A percentile compares a stretch with the other conserved stretches of the same genome.
These are phyloP conservation scores for Trypanosoma avium DNA, from an alignment of 208 protist genomes.

Conservation along the genomic window DNA sequence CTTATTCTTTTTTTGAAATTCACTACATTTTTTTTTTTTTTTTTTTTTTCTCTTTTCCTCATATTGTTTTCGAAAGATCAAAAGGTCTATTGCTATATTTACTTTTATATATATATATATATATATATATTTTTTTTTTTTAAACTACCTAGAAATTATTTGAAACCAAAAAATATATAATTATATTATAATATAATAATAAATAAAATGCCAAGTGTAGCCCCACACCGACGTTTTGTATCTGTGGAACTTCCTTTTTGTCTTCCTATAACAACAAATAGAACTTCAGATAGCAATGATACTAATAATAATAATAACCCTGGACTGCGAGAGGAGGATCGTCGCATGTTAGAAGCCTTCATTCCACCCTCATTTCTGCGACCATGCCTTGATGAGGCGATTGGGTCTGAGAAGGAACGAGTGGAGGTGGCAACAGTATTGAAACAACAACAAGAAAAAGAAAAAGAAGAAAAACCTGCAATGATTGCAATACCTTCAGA, in stretches of 20 bases:
- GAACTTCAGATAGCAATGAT: too few species aligned
- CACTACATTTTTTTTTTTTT: conserved; percentile 17
- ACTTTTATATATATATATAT: background rate
- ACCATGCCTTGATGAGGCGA: conserved; percentile 35
- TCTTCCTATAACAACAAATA: conserved; percentile 25
- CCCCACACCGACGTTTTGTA: conserved; percentile 50
- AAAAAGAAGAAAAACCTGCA: background rate
- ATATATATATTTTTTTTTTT: background rate
- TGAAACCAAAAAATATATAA: too few species aligned
- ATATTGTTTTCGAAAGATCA: too few species aligned
- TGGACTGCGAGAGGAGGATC: conserved; percentile 7
- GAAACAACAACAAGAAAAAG: conserved; percentile 3
- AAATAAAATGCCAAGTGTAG: conserved; percentile 12
- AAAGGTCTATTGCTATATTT: too few species aligned
- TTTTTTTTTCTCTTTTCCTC: conserved; percentile 19
- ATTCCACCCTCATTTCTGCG: conserved; percentile 46
- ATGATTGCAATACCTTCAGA: conserved; percentile 27
- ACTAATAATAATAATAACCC: too few species aligned
- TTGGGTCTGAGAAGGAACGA: background rate
- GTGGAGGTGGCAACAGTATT: too few species aligned
- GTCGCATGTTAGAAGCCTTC: conserved; percentile 47
- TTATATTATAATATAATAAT: too few species aligned
- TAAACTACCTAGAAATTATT: too few species aligned
- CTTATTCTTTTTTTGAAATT: background rate
- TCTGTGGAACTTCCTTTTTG: conserved; percentile 76